These are phyloP conservation scores for Bruguiera gymnorhiza DNA, from an alignment of 345 rosid genomes.

Conservation along the genomic window DNA sequence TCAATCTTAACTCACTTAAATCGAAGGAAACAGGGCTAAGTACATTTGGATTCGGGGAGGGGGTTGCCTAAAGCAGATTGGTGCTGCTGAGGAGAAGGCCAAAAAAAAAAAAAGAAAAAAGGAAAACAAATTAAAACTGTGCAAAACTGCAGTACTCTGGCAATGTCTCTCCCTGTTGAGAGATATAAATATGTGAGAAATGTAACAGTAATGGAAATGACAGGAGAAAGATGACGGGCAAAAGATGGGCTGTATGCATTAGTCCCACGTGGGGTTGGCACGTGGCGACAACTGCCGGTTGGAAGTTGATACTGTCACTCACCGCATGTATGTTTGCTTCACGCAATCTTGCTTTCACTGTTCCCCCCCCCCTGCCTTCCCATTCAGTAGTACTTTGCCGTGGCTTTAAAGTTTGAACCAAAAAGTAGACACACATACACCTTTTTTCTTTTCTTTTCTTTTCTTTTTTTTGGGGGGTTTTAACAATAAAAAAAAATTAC, in stretches of 20 bases:
- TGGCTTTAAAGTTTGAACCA: slow-evolving; percentile 39
- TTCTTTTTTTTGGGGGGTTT: no score
- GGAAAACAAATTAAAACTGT: background rate
- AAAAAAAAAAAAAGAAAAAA: no score
- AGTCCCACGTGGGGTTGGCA: slow-evolving; percentile 23
- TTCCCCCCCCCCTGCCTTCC: background rate
- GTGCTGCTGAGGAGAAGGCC: no score
- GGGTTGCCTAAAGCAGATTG: no score
- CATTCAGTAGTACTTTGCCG: slow-evolving; percentile 15
- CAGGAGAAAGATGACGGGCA: slow-evolving; percentile 2
- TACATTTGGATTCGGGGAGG: no score
- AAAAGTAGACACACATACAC: background rate
- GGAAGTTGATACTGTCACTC: slow-evolving; percentile 33
- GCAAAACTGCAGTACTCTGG: background rate
- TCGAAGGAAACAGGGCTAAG: no score
- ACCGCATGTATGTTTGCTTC: slow-evolving; percentile 48
- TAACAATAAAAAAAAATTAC: no score
- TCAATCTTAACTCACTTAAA: no score
- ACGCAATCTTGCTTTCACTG: slow-evolving; percentile 32
- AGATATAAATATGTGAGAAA: background rate
- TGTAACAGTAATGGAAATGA: slow-evolving; percentile 20
- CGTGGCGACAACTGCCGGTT: slow-evolving; percentile 31
- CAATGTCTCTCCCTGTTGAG: background rate
- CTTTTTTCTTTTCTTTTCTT: no score
- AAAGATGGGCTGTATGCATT: slow-evolving; percentile 29